Evolutionary conservation across 106 monocot species (phyloP).

Genomic region (Hemerocallis citrina): DNA sequence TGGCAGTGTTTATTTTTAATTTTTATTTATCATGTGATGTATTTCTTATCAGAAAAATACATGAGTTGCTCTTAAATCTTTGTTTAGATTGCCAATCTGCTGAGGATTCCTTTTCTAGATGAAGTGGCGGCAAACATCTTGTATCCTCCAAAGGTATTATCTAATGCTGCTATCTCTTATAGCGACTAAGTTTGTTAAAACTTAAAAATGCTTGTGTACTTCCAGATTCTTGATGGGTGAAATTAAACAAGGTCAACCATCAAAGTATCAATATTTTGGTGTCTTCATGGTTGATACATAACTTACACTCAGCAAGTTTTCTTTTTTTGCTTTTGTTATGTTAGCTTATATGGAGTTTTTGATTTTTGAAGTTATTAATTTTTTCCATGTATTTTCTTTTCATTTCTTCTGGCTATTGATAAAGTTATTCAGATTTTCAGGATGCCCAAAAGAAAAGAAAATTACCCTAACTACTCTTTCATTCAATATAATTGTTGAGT

Average conservation of each 20-base stretch:
- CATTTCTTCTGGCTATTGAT: not conserved
- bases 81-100: constrained; percentile 68
- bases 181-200: no score
- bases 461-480: no score
- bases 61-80: constrained; percentile 1
- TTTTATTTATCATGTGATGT: no score
- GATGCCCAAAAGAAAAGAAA: no score
- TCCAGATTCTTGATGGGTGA: no score
- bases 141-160: constrained; percentile 57
- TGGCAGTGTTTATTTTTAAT: no score
- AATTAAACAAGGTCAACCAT: no score
- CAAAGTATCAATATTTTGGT: no score
- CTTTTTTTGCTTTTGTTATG: not conserved
- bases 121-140: constrained; percentile 51
- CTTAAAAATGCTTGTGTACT: no score
- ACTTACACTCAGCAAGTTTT: no score
- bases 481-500: no score
- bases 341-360: not conserved
- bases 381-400: not conserved
- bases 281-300: no score
- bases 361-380: not conserved
- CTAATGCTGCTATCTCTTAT: not conserved
- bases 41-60: not conserved
- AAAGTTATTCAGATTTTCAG: not conserved
- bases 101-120: constrained; percentile 73